Conservation (phyloP, 129 eudicot species). For the Chrysanthemum makinoi region DNA sequence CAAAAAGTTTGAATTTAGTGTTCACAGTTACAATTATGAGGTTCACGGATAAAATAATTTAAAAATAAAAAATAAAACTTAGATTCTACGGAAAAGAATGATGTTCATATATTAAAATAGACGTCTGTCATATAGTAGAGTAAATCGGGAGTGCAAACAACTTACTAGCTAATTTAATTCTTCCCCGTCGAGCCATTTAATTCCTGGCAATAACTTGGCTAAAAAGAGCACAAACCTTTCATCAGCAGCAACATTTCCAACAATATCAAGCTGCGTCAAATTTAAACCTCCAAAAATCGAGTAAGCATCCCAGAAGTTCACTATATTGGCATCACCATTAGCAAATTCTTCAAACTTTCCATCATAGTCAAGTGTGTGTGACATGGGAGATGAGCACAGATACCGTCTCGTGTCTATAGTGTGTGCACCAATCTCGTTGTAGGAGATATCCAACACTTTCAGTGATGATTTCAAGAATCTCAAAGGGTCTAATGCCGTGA, state of each 20-base stretch:
- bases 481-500: conserved; percentile 74
- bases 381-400: conserved; percentile 71
- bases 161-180: not conserved
- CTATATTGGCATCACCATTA: conserved; percentile 18
- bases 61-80: no score
- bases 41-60: no score
- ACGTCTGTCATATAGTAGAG: no score
- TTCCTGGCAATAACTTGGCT: conserved; percentile 52
- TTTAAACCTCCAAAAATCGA: conserved; percentile 50
- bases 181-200: conserved; percentile 57
- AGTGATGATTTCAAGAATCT: conserved; percentile 35
- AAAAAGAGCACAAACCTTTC: conserved; percentile 48
- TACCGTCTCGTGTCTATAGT: conserved; percentile 71
- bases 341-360: conserved; percentile 35
- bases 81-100: no score
- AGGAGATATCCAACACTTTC: conserved; percentile 58
- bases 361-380: conserved; percentile 45
- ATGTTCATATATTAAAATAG: no score
- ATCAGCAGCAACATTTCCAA: conserved; percentile 52
- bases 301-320: conserved; percentile 64
- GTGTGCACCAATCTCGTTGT: conserved; percentile 81
- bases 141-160: no score
- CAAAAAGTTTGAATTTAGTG: no score
- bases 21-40: no score
- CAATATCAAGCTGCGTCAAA: conserved; percentile 58